These are phyloP conservation scores for Aspergillus caelatus DNA, from an alignment of 2,329 filamentous ascomycete species.

Conservation along the genomic window DNA sequence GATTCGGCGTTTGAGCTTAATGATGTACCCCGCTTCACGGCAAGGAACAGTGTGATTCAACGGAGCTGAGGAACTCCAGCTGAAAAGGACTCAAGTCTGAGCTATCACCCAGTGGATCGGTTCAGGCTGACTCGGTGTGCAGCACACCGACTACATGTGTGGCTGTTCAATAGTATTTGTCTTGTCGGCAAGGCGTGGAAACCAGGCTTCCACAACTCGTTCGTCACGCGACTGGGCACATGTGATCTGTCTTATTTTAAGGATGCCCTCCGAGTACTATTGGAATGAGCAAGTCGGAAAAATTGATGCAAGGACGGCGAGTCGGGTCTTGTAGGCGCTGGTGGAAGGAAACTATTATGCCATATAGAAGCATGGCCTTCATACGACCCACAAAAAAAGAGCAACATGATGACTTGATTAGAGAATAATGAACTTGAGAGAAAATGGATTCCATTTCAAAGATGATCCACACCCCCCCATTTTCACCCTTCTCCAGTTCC, in stretches of 20 bases:
- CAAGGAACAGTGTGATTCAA: not conserved
- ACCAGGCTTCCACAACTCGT: not conserved
- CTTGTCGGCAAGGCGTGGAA: not conserved
- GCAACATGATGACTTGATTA: not conserved
- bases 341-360: not conserved
- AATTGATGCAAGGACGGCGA: not conserved
- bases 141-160: not conserved
- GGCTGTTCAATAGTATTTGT: conserved; percentile 5
- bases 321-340: not conserved
- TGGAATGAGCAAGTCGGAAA: not conserved
- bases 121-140: not conserved
- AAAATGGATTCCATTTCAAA: not conserved
- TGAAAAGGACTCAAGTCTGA: not conserved
- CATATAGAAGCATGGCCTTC: not conserved
- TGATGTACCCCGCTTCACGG: not conserved
- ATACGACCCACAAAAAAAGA: not conserved
- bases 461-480: not conserved
- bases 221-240: not conserved
- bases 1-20: not conserved
- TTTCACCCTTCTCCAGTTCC: not conserved
- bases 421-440: not conserved
- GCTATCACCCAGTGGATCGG: not conserved
- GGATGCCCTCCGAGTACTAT: not conserved
- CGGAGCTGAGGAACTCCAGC: not conserved
- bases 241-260: conserved; percentile 2